Evolutionary conservation across 2,329 filamentous ascomycete species (phyloP).

Genomic region (Verticillium nonalfalfae): DNA sequence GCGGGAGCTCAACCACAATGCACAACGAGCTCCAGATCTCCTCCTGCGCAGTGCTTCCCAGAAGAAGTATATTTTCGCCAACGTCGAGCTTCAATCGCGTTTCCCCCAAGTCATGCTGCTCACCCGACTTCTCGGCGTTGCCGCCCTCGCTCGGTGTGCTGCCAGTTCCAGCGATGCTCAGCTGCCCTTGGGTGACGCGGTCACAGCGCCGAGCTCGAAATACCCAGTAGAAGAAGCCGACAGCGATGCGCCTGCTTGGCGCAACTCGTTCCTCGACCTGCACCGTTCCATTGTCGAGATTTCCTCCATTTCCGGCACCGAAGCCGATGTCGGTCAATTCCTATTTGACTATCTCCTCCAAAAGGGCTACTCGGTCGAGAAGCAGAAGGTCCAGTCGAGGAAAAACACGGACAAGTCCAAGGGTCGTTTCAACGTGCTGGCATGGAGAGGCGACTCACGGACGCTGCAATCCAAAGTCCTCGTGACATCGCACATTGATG

Average conservation of each 20-base stretch:
- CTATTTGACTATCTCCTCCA: slow-evolving; percentile 58
- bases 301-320: slow-evolving; percentile 64
- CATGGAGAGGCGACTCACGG: slow-evolving; percentile 46
- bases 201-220: slow-evolving; percentile 2
- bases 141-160: slow-evolving; percentile 5
- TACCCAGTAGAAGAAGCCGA: neutral
- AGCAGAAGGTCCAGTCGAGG: slow-evolving; percentile 31
- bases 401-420: slow-evolving; percentile 20
- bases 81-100: neutral
- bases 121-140: slow-evolving; percentile 1
- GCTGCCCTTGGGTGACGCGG: slow-evolving; percentile 5
- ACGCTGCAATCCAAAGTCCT: slow-evolving; percentile 51
- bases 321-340: slow-evolving; percentile 62
- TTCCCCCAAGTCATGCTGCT: slow-evolving; percentile 3
- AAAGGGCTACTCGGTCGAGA: slow-evolving; percentile 34
- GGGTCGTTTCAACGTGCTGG: slow-evolving; percentile 68
- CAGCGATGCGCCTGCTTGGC: slow-evolving; percentile 25
- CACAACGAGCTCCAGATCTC: neutral
- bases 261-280: slow-evolving; percentile 56
- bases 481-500: slow-evolving; percentile 79
- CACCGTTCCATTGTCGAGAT: slow-evolving; percentile 72
- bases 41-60: neutral
- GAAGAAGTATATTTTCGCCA: neutral
- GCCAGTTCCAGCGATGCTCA: slow-evolving; percentile 4
- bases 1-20: no score